Evolutionary conservation across 1,284 basidiomycete genomes (phyloP), one percentile per base, ranked within the genome.

Genomic region (Athelia psychrophila): DNA sequence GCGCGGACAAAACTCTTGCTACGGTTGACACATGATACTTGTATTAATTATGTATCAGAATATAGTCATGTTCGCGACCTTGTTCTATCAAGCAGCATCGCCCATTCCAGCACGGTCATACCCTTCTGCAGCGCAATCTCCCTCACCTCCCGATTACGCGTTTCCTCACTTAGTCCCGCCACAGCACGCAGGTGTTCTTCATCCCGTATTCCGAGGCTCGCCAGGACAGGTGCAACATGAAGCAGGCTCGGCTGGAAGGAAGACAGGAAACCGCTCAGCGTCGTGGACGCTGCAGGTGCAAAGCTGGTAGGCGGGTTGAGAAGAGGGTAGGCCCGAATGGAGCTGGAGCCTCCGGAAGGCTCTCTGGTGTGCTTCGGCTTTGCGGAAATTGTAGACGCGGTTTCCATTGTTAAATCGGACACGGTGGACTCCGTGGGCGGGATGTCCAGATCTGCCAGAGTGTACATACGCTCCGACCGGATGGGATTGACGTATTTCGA

Each of bases 21-120:
- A n/a, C n/a, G n/a, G n/a, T n/a, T n/a, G n/a, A n/a, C n/a, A n/a
- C n/a, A n/a, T n/a, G n/a, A n/a, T n/a, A n/a, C n/a, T n/a, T n/a
- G n/a, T n/a, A n/a, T n/a, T n/a, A n/a, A n/a, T n/a, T n/a, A n/a
- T n/a, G n/a, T n/a, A n/a, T n/a, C n/a, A n/a, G n/a, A n/a, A n/a
- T n/a, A 30, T 30, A 5, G 13, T 30, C 27, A 30, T 30, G 27
- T 6, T 13, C 27, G 27, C 27, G 38, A 42, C n/a, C 38, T n/a
- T n/a, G 38, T 42, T 42, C 69, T 80, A 64, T 88, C 86, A 53
- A 88, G 64, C 56, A 88, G 70, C 58, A 88, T 85, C n/a, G 86
- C 86, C 86, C 86, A 88, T 59, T 88, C 86, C 64, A 88, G 70
- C 3, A 86, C 74, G 1, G 84, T 86, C 48, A 88, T 72, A 1